Base-by-base conservation (phyloP, 441 rosid genomes). In the Hypseocharis bilobata region DNA sequence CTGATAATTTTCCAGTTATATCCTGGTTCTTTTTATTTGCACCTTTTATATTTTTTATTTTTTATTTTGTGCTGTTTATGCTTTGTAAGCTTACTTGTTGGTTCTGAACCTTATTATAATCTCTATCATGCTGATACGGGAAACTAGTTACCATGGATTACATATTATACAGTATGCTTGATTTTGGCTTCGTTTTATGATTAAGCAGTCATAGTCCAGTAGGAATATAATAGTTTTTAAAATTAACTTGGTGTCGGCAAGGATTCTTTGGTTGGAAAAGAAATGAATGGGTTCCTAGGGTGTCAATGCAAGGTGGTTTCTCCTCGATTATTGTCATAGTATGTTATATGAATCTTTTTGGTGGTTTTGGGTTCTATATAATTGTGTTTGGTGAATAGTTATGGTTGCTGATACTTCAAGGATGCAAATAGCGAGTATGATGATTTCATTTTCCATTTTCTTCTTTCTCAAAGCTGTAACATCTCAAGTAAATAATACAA, bases 381-480 rank as follows among this genome's bases (percentile, higher is more conserved):
- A 19, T 51, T 19, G 10, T 51, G 19, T 51, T 51, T 7, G 56
- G 56, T 22, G 14, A 51, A 51, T 19, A 20, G 7, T 20, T 20
- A 51, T 8, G 1, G 25, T 47, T 6, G 54, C 13, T 47, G 54
- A 47, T 47, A 51, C 56, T 51, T 51, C 27, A 19, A 20, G 25
- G 19, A 13, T 51, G 22, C 27, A 51, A 51, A 20, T 27, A 51
- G 40, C 20, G 1, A 58, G 28, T 14, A 6, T 11, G 38, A 29
- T 26, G 22, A 27, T 25, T 57, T 27, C 20, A 5, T 29, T 27
- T 27, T 16, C 32, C 20, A 25, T 27, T 34, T 64, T 61, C 44
- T 49, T 61, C 44, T 49, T 57, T 59, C 58, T 60, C 62, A 60
- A 65, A 69, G 71, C 57, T 58, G 26, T 36, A 14, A 34, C 60